Percentiles rank a stretch among this genome's conserved stretches.
Conservation (phyloP, 208 protist species). For the Trypanosoma rangeli region DNA sequence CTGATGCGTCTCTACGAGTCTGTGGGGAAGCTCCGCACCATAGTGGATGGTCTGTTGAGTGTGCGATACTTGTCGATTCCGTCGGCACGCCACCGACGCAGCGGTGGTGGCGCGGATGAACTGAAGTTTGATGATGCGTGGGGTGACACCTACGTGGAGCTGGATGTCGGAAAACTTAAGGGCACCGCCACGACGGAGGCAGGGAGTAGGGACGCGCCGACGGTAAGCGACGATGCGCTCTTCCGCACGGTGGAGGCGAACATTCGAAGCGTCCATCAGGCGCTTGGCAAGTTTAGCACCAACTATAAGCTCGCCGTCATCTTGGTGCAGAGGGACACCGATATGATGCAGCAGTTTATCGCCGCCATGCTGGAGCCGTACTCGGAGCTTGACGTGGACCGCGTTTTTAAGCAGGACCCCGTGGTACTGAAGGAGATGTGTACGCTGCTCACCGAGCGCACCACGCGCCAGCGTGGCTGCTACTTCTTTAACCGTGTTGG, state of each 20-base stretch:
- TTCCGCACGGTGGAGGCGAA: conserved; percentile 65
- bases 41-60: conserved; percentile 61
- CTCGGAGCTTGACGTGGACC: conserved; percentile 66
- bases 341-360: conserved; percentile 73
- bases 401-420: conserved; percentile 53
- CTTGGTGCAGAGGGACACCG: conserved; percentile 76
- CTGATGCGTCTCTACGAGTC: conserved; percentile 71
- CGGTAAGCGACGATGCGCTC: conserved; percentile 44
- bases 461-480: conserved; percentile 64
- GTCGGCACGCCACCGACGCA: conserved; percentile 31
- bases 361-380: conserved; percentile 75
- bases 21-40: conserved; percentile 56
- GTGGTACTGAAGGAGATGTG: conserved; percentile 58
- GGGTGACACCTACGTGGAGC: conserved; percentile 58
- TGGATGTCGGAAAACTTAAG: conserved; percentile 57
- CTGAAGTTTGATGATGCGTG: conserved; percentile 58
- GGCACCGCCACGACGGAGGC: not conserved
- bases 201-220: not conserved
- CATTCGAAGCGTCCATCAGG: conserved; percentile 53
- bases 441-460: conserved; percentile 52
- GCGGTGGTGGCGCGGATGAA: conserved; percentile 38
- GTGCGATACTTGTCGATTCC: conserved; percentile 84
- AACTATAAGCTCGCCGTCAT: conserved; percentile 84
- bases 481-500: conserved; percentile 84
- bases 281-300: conserved; percentile 66